Evolutionary conservation across 2,329 filamentous ascomycete species (phyloP).

Genomic region (Verticillium longisporum): DNA sequence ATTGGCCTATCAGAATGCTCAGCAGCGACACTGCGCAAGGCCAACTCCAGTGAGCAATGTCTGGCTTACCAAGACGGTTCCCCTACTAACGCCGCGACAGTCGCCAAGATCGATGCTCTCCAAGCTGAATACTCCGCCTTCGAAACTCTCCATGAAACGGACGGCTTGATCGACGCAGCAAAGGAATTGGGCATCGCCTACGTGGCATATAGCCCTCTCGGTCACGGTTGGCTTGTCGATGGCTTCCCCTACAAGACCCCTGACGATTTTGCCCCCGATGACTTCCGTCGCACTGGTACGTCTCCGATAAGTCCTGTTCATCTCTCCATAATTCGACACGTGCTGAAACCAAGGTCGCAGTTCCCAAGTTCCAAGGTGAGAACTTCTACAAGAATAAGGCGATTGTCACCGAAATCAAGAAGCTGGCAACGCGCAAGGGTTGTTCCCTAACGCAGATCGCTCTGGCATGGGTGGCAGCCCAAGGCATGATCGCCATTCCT

Average conservation of each 20-base stretch:
- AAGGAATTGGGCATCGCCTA: slow-evolving; percentile 33
- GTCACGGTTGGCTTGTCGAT: slow-evolving; percentile 40
- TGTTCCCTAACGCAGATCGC: slow-evolving; percentile 27
- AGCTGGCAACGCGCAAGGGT: slow-evolving; percentile 25
- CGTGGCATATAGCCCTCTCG: slow-evolving; percentile 38
- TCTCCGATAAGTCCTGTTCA: neutral
- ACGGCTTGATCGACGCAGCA: slow-evolving; percentile 29
- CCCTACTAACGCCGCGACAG: slow-evolving; percentile 13
- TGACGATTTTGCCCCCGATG: slow-evolving; percentile 35
- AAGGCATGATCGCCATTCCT: slow-evolving; percentile 36
- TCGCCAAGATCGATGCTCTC: slow-evolving; percentile 37
- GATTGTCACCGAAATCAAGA: slow-evolving; percentile 33
- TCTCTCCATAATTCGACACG: neutral
- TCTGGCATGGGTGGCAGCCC: slow-evolving; percentile 30
- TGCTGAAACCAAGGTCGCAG: slow-evolving; percentile 2
- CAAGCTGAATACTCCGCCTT: slow-evolving; percentile 36
- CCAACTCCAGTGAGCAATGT: slow-evolving; percentile 28
- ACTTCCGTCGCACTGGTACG: slow-evolving; percentile 31
- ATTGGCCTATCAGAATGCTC: slow-evolving; percentile 42
- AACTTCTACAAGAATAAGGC: slow-evolving; percentile 36
- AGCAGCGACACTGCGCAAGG: slow-evolving; percentile 33
- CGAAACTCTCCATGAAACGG: slow-evolving; percentile 15
- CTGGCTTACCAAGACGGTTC: neutral
- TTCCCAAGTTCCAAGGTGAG: slow-evolving; percentile 31
- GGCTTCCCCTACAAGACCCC: slow-evolving; percentile 32